These are phyloP conservation scores for Dactylellina parvicollis DNA, from an alignment of 2,329 filamentous ascomycete genomes.

Conservation along the genomic window DNA sequence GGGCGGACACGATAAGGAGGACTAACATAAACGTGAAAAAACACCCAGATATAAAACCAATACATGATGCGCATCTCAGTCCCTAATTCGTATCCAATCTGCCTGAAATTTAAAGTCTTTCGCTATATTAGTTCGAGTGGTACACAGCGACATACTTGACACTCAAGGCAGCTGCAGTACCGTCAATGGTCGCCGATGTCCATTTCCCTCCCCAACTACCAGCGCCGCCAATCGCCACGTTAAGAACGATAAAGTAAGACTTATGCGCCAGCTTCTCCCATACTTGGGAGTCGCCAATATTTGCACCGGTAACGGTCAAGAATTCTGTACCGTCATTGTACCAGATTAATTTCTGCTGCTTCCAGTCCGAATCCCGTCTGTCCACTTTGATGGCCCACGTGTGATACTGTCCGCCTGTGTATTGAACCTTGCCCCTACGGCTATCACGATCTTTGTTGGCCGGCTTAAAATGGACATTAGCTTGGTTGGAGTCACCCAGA, in stretches of 20 bases:
- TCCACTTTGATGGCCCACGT: constrained; percentile 60
- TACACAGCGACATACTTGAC: constrained; percentile 62
- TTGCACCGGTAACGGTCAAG: constrained; percentile 58
- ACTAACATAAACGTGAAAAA: no score
- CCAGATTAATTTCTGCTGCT: constrained; percentile 61
- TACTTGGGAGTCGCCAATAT: constrained; percentile 57
- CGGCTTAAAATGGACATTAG: constrained; percentile 63
- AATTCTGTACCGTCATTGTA: constrained; percentile 59
- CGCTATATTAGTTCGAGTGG: constrained; percentile 42
- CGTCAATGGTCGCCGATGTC: constrained; percentile 60
- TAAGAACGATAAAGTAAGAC: constrained; percentile 61
- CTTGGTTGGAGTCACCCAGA: constrained; percentile 65
- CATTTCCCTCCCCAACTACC: constrained; percentile 59
- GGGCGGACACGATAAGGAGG: no score
- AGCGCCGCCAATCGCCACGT: constrained; percentile 62
- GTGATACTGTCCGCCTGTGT: constrained; percentile 62
- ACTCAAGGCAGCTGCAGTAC: constrained; percentile 60
- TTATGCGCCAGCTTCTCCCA: constrained; percentile 60
- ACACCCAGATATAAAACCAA: no score
- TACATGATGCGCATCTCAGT: no score
- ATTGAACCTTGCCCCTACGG: constrained; percentile 59
- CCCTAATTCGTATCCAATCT: no score
- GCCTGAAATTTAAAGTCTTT: no score
- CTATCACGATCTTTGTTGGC: constrained; percentile 61
- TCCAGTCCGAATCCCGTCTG: constrained; percentile 57